Evolutionary conservation across 2,329 filamentous ascomycete species (phyloP).

Genomic region (Akanthomyces lecanii): DNA sequence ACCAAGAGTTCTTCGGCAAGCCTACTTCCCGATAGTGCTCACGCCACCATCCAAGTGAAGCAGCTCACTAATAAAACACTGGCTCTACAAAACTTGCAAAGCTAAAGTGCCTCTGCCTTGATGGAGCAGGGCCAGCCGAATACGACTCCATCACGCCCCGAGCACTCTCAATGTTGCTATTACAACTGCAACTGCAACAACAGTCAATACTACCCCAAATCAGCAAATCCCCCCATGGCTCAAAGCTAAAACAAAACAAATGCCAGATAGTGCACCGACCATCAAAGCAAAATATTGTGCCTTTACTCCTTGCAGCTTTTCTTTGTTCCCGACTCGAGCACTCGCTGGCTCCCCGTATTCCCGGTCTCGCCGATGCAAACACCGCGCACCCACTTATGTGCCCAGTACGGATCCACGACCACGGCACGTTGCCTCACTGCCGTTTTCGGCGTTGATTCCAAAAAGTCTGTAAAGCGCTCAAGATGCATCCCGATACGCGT

Average conservation of each 20-base stretch:
- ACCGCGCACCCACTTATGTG: neutral
- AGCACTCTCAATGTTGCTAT: too few relatives aligned
- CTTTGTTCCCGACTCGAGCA: neutral
- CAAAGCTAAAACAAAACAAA: too few relatives aligned
- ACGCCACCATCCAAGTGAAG: neutral
- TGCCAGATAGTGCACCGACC: too few relatives aligned
- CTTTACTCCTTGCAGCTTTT: neutral
- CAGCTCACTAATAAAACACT: neutral
- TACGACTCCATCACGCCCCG: too few relatives aligned
- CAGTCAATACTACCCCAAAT: too few relatives aligned
- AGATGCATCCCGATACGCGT: neutral
- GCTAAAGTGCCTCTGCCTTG: too few relatives aligned
- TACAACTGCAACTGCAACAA: too few relatives aligned
- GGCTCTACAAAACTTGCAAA: too few relatives aligned
- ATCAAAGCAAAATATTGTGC: too few relatives aligned
- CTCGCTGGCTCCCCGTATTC: neutral
- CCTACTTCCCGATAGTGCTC: neutral
- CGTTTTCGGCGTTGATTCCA: neutral
- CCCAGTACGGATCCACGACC: neutral
- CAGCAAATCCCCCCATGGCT: neutral
- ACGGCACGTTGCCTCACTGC: constrained; percentile 1
- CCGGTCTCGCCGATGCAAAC: constrained; percentile 5
- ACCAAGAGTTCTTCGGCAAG: neutral
- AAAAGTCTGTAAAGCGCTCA: neutral
- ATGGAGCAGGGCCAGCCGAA: too few relatives aligned